phyloP scores from a whole-genome alignment of 1,139 yeast genomes.

The Sugiyamaella novakii region DNA sequence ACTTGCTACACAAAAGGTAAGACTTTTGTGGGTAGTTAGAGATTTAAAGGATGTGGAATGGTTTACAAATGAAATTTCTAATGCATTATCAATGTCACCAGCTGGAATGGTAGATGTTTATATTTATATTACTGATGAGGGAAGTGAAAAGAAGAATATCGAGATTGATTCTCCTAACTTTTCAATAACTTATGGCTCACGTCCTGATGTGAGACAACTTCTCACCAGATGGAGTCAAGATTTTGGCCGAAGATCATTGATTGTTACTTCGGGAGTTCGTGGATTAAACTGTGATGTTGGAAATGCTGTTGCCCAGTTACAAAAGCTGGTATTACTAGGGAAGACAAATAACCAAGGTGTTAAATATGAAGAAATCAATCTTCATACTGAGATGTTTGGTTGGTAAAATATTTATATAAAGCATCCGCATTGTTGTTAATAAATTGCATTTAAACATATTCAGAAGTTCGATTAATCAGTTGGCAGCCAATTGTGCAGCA shows the following conservation, averaged over 20 bases:
- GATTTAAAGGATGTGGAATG: constrained; percentile 47
- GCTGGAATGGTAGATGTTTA: constrained; percentile 17
- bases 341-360: constrained; percentile 35
- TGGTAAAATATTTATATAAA: constrained; percentile 45
- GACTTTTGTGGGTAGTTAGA: constrained; percentile 56
- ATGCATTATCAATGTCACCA: constrained; percentile 17
- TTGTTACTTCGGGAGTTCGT: constrained; percentile 57
- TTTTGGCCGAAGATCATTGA: constrained; percentile 48
- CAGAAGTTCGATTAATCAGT: too few relatives aligned
- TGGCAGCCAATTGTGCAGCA: too few relatives aligned
- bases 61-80: constrained; percentile 48
- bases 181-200: constrained; percentile 33
- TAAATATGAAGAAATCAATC: constrained; percentile 48
- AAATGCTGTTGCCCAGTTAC: constrained; percentile 48
- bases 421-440: background rate
- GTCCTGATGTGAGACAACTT: constrained; percentile 42
- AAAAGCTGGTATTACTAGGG: constrained; percentile 36
- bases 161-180: constrained; percentile 6
- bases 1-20: constrained; percentile 37
- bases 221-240: constrained; percentile 26
- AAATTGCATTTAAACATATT: background rate
- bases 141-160: background rate
- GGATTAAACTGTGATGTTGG: constrained; percentile 51
- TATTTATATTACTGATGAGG: constrained; percentile 17
- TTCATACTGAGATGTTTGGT: constrained; percentile 63